Base-by-base conservation (phyloP, 371 early-diverging fungal genomes). In the Mortierella sp. region DNA sequence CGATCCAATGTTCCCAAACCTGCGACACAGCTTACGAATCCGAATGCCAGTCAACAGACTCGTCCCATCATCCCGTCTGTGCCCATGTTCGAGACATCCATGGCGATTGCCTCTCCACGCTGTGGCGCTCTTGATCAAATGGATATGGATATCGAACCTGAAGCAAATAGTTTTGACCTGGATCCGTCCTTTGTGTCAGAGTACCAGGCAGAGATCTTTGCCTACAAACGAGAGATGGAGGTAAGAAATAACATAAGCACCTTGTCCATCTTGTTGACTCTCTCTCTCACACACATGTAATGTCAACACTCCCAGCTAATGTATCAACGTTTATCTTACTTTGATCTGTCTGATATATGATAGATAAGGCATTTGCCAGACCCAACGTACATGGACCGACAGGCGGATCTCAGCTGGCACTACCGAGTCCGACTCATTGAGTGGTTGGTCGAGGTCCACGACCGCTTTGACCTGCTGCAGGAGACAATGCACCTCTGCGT, bases 401-500 rank as follows among this genome's bases (percentile, higher is more conserved):
- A 97, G 79, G 80, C 86, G 43, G 94, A 95, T 39, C 85, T 98
- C 29, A 85, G 87, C 24, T 97, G 96, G 96, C 90, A 89, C 43
- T 96, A 94, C 93, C 91, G 98, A 26, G 85, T 90, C 39, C 89
- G 93, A 44, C 87, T 98, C 39, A 88, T 97, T 9, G 95, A 97
- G 11, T 85, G 86, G 86, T 80, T 98, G 8, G 88, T 96, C 39
- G 91, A 95, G 68, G 92, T 95, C 24, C 96, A 97, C 87, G 80
- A 87, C 76, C 92, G 94, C 76, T 93, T 97, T 79, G 89, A 91
- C 47, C 87, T 97, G 58, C 88, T 95, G 22, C 95, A 96, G 26
- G 98, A 98, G 85, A 97, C 98, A 1, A 91, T 98, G 9, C 97
- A 92, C 73, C 84, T 97, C 64, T 87, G 95, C 34, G 90, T 97